phyloP scores from a whole-genome alignment of 2,329 filamentous ascomycete genomes.

The Acrodontium crateriforme region DNA sequence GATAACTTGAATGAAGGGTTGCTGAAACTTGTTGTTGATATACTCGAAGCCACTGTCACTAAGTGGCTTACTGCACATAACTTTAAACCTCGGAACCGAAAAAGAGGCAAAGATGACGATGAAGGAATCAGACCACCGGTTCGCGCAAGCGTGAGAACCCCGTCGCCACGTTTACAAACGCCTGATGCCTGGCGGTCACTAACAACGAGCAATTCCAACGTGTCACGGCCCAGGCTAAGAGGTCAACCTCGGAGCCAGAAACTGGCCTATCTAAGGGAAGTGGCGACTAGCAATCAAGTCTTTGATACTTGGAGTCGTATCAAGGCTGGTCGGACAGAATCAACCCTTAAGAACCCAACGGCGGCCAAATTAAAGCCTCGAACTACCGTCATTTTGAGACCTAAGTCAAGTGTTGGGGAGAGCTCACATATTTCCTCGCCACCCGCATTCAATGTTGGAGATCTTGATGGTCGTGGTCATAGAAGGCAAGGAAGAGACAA shows the following conservation, averaged over 20 bases:
- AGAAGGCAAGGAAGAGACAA: too few relatives aligned
- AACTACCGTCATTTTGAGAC: too few relatives aligned
- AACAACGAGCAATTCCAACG: neutral
- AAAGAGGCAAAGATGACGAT: constrained; percentile 6
- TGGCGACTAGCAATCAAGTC: too few relatives aligned
- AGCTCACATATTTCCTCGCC: too few relatives aligned
- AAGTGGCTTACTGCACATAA: constrained; percentile 65
- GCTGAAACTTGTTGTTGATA: constrained; percentile 44
- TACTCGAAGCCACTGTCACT: constrained; percentile 54
- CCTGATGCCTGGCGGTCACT: neutral
- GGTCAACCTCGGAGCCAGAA: neutral
- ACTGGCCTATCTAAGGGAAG: too few relatives aligned
- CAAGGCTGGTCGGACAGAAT: constrained; percentile 30
- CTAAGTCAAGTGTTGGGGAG: too few relatives aligned
- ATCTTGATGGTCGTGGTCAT: too few relatives aligned
- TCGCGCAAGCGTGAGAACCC: neutral
- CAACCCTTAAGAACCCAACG: too few relatives aligned
- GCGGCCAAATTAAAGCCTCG: too few relatives aligned
- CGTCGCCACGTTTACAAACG: neutral
- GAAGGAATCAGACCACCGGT: neutral
- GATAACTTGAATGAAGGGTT: constrained; percentile 22
- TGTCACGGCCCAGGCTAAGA: neutral
- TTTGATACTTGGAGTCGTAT: constrained; percentile 31
- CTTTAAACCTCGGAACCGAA: constrained; percentile 42
- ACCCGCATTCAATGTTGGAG: too few relatives aligned